phyloP scores from a whole-genome alignment of 805 yeast genomes.

The Kurtzmaniella fragi region DNA sequence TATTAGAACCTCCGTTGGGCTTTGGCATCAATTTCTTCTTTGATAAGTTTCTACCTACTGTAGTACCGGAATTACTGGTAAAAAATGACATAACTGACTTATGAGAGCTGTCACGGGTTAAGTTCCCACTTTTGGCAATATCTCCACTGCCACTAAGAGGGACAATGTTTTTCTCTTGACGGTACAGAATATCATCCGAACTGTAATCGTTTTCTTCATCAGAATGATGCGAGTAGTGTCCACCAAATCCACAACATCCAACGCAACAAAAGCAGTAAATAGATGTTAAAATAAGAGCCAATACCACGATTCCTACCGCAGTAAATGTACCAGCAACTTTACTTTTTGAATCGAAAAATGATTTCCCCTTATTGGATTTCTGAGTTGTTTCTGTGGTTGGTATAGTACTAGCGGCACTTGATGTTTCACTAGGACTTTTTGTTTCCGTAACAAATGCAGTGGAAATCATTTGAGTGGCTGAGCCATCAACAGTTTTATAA shows the following conservation, averaged over 20 bases:
- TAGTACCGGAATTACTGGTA: constrained; percentile 9
- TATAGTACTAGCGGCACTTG: constrained; percentile 4
- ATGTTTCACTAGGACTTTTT: constrained; percentile 4
- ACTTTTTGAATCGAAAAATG: constrained; percentile 65
- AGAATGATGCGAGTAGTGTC: constrained; percentile 20
- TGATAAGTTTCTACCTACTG: constrained; percentile 23
- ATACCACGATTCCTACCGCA: constrained; percentile 64
- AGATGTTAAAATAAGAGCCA: constrained; percentile 39
- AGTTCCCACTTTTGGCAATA: constrained; percentile 1
- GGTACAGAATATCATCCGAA: constrained; percentile 23
- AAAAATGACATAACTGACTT: constrained; percentile 29
- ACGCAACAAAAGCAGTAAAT: constrained; percentile 34
- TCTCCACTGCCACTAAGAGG: not conserved
- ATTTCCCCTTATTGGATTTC: constrained; percentile 10
- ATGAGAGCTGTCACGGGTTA: constrained; percentile 30
- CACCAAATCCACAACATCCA: constrained; percentile 10
- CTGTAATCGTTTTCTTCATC: constrained; percentile 38
- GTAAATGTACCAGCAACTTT: constrained; percentile 84
- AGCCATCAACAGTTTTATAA: constrained; percentile 28
- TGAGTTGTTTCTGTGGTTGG: constrained; percentile 4
- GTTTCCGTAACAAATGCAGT: constrained; percentile 20
- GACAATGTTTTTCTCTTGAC: constrained; percentile 9
- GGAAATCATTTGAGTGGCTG: constrained; percentile 13
- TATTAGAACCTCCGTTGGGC: constrained; percentile 19
- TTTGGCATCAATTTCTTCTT: constrained; percentile 25